Evolutionary conservation across 257 asterid genomes (phyloP), one percentile per base, ranked within the genome.

Genomic region (Salvia miltiorrhiza): DNA sequence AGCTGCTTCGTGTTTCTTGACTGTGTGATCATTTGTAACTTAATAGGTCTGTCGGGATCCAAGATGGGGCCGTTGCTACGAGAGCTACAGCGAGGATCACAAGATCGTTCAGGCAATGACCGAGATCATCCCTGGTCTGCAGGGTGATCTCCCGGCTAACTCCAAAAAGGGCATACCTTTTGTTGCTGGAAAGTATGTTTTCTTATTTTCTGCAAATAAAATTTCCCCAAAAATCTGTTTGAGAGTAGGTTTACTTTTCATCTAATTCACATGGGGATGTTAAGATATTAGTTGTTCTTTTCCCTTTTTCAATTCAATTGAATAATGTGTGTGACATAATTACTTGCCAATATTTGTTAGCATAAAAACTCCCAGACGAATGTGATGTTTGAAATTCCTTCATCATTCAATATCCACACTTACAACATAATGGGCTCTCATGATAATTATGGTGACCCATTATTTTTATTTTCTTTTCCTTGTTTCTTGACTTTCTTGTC

Each of bases 21-120:
- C n/a, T 26, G 19, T 49, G 14, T 43, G 43, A 63, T 49, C 52
- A 19, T 66, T 49, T 41, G 40, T 17, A 21, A 23, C 30, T 37
- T 62, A 57, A 52, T 37, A 92, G 98, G 98, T 92, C 7, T 92
- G 98, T 33, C 67, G 98, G 69, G 98, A 92, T 80, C 98, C 98
- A 0, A 77, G 98, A 74, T 92, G 98, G 98, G 98, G 98, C 5
- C 92, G 98, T 0, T 90, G 98, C 75, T 92, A 90, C 10, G 98
- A 92, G 73, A 90, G 95, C 79, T 92, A 86, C 17, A 90, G 98
- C 28, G 98, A 92, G 80, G 98, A 92, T 62, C 93, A 82, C 54
- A 81, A 60, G 52, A 82, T 92, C 72, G 97, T 92, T 62, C 95
- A 82, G 63, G 65, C 64, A 9, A 82, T 92, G 97, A 92, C 98